A percentile compares a stretch with the other conserved stretches of the same genome.
phyloP scores from a whole-genome alignment of 371 early-diverging fungal genomes.

The Haplosporangium sp. region DNA sequence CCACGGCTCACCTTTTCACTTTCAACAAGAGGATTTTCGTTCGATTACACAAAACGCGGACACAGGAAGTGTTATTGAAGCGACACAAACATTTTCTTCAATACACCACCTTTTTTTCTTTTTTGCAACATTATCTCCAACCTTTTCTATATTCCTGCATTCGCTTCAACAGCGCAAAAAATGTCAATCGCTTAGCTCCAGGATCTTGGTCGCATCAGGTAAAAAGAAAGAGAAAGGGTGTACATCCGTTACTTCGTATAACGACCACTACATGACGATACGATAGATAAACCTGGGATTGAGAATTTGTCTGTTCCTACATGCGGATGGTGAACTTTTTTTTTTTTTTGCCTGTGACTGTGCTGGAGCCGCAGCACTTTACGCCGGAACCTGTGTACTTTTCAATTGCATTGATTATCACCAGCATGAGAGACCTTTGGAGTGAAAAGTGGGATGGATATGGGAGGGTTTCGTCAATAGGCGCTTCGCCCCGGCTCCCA shows the following conservation, averaged over 20 bases:
- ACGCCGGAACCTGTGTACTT: constrained; percentile 7
- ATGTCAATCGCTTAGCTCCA: constrained; percentile 1
- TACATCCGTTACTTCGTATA: no score
- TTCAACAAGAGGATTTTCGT: neutral
- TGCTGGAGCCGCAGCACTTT: constrained; percentile 22
- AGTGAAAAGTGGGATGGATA: no score
- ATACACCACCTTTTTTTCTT: neutral
- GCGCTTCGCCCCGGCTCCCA: no score
- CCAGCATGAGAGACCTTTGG: no score
- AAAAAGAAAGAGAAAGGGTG: neutral
- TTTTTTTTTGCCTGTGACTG: neutral
- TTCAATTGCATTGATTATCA: neutral
- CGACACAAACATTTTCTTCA: no score
- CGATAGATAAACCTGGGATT: neutral
- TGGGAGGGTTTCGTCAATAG: no score
- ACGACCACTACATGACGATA: neutral
- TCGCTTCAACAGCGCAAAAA: neutral
- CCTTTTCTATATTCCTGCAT: neutral
- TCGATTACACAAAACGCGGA: neutral
- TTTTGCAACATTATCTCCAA: neutral
- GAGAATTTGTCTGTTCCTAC: neutral
- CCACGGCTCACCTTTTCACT: neutral
- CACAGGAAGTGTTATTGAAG: neutral
- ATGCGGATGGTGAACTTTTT: neutral
- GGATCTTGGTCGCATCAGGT: neutral